Conservation (phyloP, 2,329 filamentous ascomycete genomes). For the Colletotrichum sp. region DNA sequence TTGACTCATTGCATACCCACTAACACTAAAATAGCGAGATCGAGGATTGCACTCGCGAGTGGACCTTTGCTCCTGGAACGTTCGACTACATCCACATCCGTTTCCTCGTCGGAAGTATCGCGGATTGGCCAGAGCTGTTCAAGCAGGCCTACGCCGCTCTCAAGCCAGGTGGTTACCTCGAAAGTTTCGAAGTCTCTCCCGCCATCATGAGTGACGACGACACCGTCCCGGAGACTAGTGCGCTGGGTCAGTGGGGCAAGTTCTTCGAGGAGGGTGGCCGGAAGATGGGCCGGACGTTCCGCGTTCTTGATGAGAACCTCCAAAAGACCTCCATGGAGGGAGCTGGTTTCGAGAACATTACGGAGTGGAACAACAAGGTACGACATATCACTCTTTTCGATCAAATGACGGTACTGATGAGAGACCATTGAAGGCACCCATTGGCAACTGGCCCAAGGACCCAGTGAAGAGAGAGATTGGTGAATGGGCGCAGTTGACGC, state of each 20-base stretch:
- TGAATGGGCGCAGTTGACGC: slow-evolving; percentile 31
- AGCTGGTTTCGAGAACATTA: slow-evolving; percentile 30
- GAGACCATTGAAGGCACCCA: slow-evolving; percentile 24
- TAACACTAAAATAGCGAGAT: slow-evolving; percentile 42
- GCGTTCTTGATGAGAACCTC: slow-evolving; percentile 31
- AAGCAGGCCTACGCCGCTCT: slow-evolving; percentile 52
- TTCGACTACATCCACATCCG: slow-evolving; percentile 66
- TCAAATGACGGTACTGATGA: neutral
- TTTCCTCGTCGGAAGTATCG: slow-evolving; percentile 56
- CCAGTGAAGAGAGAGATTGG: slow-evolving; percentile 39
- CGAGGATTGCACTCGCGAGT: slow-evolving; percentile 62
- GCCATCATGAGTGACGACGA: slow-evolving; percentile 32
- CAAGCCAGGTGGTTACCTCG: slow-evolving; percentile 49
- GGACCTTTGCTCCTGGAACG: slow-evolving; percentile 47
- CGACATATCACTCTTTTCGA: neutral
- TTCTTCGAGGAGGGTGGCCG: slow-evolving; percentile 37
- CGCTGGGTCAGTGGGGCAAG: slow-evolving; percentile 36
- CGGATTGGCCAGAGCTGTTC: slow-evolving; percentile 57
- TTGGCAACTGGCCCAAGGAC: slow-evolving; percentile 46
- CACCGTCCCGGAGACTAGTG: slow-evolving; percentile 30
- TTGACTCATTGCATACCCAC: neutral
- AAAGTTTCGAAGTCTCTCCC: slow-evolving; percentile 41
- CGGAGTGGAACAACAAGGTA: slow-evolving; percentile 24
- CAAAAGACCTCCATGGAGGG: slow-evolving; percentile 33
- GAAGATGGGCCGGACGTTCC: slow-evolving; percentile 34